Evolutionary conservation across 305 asterid genomes (phyloP).

Genomic region (Fraxinus latifolia): DNA sequence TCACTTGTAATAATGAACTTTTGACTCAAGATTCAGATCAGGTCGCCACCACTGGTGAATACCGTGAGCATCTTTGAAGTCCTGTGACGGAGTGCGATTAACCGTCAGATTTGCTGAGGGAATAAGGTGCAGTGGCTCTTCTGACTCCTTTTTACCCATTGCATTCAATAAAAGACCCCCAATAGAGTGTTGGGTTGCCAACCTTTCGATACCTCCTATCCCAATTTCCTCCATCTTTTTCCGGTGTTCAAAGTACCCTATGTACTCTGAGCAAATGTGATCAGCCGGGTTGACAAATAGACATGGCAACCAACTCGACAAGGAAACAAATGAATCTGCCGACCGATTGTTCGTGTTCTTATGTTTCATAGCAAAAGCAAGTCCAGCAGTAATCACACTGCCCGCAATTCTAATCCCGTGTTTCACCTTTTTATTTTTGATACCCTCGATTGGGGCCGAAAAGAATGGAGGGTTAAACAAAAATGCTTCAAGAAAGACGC

Average conservation of each 20-base stretch:
- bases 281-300: constrained; percentile 69
- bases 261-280: constrained; percentile 79
- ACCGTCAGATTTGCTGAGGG: constrained; percentile 76
- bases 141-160: constrained; percentile 49
- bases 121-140: constrained; percentile 76
- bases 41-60: constrained; percentile 96
- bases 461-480: constrained; percentile 84
- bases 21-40: constrained; percentile 50
- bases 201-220: constrained; percentile 62
- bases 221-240: constrained; percentile 80
- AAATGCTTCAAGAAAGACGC: constrained; percentile 60
- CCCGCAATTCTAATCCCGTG: constrained; percentile 79
- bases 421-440: constrained; percentile 64
- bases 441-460: constrained; percentile 86
- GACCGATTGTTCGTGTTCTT: constrained; percentile 32
- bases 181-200: constrained; percentile 86
- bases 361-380: constrained; percentile 74
- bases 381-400: constrained; percentile 85
- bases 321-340: constrained; percentile 43
- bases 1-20: constrained; percentile 37
- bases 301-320: constrained; percentile 68
- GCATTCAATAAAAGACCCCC: constrained; percentile 71
- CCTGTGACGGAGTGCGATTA: constrained; percentile 47
- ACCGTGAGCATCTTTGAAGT: constrained; percentile 85
- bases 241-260: constrained; percentile 86